Percentiles rank a stretch among this genome's conserved stretches.
Conservation (phyloP, 1,284 basidiomycete genomes). For the Amanita bisporigera region DNA sequence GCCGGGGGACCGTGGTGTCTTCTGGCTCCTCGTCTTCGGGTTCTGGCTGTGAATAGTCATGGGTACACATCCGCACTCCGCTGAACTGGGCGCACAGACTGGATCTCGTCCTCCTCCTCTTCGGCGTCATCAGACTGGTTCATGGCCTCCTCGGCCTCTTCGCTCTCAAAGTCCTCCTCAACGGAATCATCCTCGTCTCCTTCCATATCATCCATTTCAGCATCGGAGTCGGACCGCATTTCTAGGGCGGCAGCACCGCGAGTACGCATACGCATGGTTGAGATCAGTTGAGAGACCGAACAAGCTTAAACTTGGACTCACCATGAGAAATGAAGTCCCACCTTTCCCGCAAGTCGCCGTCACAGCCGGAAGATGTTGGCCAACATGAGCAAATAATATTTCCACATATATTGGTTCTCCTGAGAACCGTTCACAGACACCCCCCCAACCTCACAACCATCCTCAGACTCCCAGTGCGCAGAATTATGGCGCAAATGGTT, state of each 20-base stretch:
- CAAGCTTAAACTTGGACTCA: slow-evolving; percentile 4
- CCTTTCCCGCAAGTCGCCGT: not conserved
- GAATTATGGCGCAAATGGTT: no score
- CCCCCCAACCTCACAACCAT: no score
- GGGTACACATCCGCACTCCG: not conserved
- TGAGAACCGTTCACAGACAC: no score
- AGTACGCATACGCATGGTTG: slow-evolving; percentile 39
- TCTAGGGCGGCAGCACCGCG: slow-evolving; percentile 39
- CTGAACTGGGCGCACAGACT: slow-evolving; percentile 3
- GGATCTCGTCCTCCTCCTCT: slow-evolving; percentile 18
- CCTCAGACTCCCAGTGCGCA: no score
- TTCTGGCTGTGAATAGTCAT: not conserved
- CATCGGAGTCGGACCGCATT: slow-evolving; percentile 43
- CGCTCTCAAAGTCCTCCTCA: slow-evolving; percentile 28
- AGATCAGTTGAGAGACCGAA: slow-evolving; percentile 3
- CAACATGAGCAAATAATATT: not conserved
- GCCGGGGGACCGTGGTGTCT: slow-evolving; percentile 42
- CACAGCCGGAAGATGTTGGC: not conserved
- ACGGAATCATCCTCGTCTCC: slow-evolving; percentile 35
- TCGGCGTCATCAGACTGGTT: slow-evolving; percentile 39
- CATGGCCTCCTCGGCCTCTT: slow-evolving; percentile 38
- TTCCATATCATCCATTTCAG: slow-evolving; percentile 36
- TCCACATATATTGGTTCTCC: no score
- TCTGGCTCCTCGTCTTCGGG: slow-evolving; percentile 18
- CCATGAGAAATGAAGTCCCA: slow-evolving; percentile 6